Conservation (phyloP, 148 eudicot genomes). For the Pharnaceum exiguum region DNA sequence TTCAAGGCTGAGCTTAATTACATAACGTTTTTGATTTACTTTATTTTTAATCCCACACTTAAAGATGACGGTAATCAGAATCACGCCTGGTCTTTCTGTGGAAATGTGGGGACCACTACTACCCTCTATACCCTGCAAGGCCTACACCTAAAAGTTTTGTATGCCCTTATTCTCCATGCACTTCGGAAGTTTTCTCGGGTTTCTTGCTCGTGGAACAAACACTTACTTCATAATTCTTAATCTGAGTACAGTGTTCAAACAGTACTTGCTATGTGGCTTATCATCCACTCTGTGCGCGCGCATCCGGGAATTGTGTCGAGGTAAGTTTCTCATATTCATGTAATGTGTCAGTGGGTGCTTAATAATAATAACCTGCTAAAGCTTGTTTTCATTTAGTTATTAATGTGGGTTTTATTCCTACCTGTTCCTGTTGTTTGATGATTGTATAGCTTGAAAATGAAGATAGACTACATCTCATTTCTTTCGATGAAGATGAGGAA, state of each 20-base stretch:
- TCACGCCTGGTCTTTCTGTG: no score
- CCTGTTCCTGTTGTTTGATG: constrained; percentile 3
- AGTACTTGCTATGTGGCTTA: constrained; percentile 77
- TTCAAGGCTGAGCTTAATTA: no score
- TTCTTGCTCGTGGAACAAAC: not conserved
- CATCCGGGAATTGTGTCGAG: constrained; percentile 90
- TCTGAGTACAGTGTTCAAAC: constrained; percentile 76
- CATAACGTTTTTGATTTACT: no score
- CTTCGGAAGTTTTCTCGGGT: no score
- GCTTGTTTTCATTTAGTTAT: not conserved
- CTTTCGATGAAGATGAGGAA: constrained; percentile 89
- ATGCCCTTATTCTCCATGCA: no score
- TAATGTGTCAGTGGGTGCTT: not conserved
- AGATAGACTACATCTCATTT: constrained; percentile 63
- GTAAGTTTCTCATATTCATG: constrained; percentile 28
- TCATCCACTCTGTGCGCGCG: constrained; percentile 99
- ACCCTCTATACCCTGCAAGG: no score
- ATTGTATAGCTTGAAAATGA: constrained; percentile 74
- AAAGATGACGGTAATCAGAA: no score
- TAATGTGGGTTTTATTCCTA: not conserved
- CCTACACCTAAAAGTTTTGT: no score
- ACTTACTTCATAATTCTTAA: not conserved
- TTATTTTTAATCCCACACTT: no score
- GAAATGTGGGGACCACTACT: no score
- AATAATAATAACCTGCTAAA: not conserved